Evolutionary conservation across 2,329 filamentous ascomycete species (phyloP), one percentile per base, ranked within the genome.

Genomic region (Neofusicoccum sp.): DNA sequence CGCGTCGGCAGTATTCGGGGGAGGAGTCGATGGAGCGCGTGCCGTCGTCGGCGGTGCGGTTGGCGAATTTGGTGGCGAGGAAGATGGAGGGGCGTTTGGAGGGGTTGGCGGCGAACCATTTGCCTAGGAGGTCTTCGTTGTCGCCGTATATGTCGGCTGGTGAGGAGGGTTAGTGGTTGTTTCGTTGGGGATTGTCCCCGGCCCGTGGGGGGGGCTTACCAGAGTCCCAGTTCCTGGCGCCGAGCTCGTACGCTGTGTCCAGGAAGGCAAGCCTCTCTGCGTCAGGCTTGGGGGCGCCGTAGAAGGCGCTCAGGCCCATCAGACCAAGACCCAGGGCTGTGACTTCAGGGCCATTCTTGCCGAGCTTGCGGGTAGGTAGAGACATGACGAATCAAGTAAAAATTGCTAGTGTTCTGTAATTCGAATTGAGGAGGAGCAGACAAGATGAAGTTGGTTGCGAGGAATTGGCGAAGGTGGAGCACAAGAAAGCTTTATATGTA

Each of bases 11-110:
- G 64, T 80, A 80, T 56, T 80, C 79, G 0, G 79, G 78, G 2
- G 72, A 69, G 36, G 71, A 76, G 64, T 80, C 73, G n/a, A 79
- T 71, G 28, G 36, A 33, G 12, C 72, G 70, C 4, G 70, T 68
- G 7, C 75, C 71, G 56, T 82, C 74, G 34, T 77, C 76, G 5
- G 43, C 41, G 6, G 67, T 14, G 11, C 72, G 71, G 63, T 79
- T 78, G 52, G 74, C 83, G 68, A 85, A 86, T 70, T 86, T 85
- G 67, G 83, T 80, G 1, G 83, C 81, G 14, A 83, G 73, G 71
- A 66, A 68, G 7, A 65, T 60, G 6, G 64, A 50, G 8, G 39
- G 3, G 11, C 66, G 62, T n/a, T 61, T 60, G 9, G 49, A 47
- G 5, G 65, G 65, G 59, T 65, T 60, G 31, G 67, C 68, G 34